Evolutionary conservation across 257 asterid species (phyloP), one percentile per base, ranked within the genome.

Genomic region (Echites panduratus): DNA sequence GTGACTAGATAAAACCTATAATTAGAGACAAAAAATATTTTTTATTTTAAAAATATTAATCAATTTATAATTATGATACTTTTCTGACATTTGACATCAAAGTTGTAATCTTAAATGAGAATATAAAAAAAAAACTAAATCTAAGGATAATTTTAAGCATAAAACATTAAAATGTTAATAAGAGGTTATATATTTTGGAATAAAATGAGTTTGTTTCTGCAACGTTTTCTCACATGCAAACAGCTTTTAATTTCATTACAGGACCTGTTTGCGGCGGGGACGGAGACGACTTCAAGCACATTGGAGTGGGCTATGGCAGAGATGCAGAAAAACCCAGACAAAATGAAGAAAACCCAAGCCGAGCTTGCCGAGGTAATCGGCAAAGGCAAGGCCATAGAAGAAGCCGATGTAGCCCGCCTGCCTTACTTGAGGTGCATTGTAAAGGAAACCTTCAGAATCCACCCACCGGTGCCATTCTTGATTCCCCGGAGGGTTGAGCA

Each of bases 201-300:
- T n/a, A n/a, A n/a, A n/a, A n/a, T n/a, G n/a, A n/a, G n/a, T n/a
- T n/a, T n/a, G n/a, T n/a, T n/a, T n/a, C n/a, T n/a, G n/a, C n/a
- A n/a, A n/a, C n/a, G n/a, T n/a, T 29, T 20, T 22, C 40, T n/a
- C 22, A 67, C 40, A 67, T 6, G 57, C 7, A 6, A 59, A 58
- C 29, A 2, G 9, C 57, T n/a, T 38, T 49, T 58, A 12, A n/a
- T n/a, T n/a, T n/a, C n/a, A n/a, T 32, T 32, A 32, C 77, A 79
- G 86, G 86, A 79, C 75, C 44, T 77, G 17, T 82, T 82, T 56
- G 57, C 2, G 16, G 86, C 82, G 2, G 86, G 84, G 40, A 82
- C 86, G 0, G 82, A 82, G 22, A 77, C 84, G 5, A 70, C 78
- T 12, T 77, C 86, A 0, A 74, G 16, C 50, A 71, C 82, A 5